Evolutionary conservation across 345 rosid genomes (phyloP).

Genomic region (Mercurialis annua): DNA sequence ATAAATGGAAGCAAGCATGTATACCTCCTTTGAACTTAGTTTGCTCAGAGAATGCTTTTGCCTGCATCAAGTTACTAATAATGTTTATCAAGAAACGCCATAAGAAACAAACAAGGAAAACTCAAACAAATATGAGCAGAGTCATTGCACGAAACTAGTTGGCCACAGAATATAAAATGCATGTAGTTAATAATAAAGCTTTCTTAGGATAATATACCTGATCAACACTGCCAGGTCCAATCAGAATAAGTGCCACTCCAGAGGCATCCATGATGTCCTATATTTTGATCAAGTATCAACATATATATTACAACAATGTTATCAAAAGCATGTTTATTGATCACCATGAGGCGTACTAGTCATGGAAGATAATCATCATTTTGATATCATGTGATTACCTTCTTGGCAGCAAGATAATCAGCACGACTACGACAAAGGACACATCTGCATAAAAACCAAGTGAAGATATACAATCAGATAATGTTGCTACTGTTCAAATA

Average conservation of each 20-base stretch:
- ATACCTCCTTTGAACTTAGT: slow-evolving; percentile 92
- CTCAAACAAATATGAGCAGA: background rate
- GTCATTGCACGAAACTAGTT: background rate
- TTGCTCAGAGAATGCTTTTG: slow-evolving; percentile 69
- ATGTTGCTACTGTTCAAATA: background rate
- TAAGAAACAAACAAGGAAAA: slow-evolving; percentile 2
- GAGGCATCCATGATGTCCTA: slow-evolving; percentile 82
- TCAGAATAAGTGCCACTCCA: slow-evolving; percentile 69
- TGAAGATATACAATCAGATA: background rate
- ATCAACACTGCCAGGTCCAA: slow-evolving; percentile 83
- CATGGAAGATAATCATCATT: background rate
- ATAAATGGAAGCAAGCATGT: slow-evolving; percentile 11
- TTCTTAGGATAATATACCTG: slow-evolving; percentile 45
- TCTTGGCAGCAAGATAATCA: slow-evolving; percentile 73
- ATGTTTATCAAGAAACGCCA: slow-evolving; percentile 10
- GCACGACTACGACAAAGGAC: slow-evolving; percentile 87
- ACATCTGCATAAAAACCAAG: slow-evolving; percentile 57
- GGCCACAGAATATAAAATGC: background rate
- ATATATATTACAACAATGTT: background rate
- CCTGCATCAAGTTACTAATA: slow-evolving; percentile 49
- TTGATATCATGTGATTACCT: slow-evolving; percentile 39
- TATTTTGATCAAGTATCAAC: too few species aligned
- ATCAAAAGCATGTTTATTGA: background rate
- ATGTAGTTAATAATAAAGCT: background rate
- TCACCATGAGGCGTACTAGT: background rate